Conservation (phyloP, 768 basidiomycete genomes). For the Phlebiopsis gigantea region DNA sequence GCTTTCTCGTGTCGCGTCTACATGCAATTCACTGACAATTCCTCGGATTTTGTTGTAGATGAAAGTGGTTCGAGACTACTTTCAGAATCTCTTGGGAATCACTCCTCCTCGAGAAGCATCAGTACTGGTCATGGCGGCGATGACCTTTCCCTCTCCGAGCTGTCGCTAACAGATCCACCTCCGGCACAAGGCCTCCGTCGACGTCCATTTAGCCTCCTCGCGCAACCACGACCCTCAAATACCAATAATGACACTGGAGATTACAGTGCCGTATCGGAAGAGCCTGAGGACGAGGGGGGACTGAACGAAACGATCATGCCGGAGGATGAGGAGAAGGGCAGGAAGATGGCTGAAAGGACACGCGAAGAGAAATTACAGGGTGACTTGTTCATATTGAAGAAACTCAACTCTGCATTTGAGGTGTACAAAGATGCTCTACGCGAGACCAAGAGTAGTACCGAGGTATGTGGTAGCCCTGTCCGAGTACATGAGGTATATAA, state of each 20-base stretch:
- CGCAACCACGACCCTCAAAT: slow-evolving; percentile 17
- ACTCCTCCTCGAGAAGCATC: slow-evolving; percentile 10
- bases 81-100: slow-evolving; percentile 38
- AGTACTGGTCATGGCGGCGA: slow-evolving; percentile 39
- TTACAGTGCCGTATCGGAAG: slow-evolving; percentile 16
- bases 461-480: slow-evolving; percentile 38
- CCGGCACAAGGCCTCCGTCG: slow-evolving; percentile 10
- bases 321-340: slow-evolving; percentile 22
- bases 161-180: slow-evolving; percentile 36
- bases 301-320: slow-evolving; percentile 24
- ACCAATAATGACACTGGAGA: slow-evolving; percentile 11
- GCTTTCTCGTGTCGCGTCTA: not conserved
- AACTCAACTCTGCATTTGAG: slow-evolving; percentile 67
- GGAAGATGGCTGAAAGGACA: slow-evolving; percentile 27
- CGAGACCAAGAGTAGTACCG: slow-evolving; percentile 61
- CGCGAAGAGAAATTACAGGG: slow-evolving; percentile 72
- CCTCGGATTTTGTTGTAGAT: slow-evolving; percentile 20
- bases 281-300: slow-evolving; percentile 13
- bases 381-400: slow-evolving; percentile 67
- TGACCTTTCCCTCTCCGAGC: slow-evolving; percentile 55
- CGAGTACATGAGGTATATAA: not conserved
- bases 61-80: slow-evolving; percentile 37
- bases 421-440: slow-evolving; percentile 63
- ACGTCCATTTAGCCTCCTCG: slow-evolving; percentile 28
- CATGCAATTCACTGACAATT: slow-evolving; percentile 30